phyloP scores from a whole-genome alignment of 2,329 filamentous ascomycete species.

The Trichocomaceae sp. region DNA sequence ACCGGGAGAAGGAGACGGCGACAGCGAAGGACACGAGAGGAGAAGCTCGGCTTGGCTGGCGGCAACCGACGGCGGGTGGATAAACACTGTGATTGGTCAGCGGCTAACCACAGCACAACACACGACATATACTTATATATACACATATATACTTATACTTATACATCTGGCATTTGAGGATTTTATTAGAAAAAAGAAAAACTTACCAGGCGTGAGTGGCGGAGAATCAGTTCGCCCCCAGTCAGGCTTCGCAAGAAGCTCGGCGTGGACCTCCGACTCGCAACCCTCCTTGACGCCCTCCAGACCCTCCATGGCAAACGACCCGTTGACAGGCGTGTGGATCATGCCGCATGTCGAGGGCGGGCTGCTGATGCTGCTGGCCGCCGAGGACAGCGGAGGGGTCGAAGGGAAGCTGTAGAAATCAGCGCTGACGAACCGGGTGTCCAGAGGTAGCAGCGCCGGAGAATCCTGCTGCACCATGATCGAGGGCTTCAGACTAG shows the following conservation, averaged over 20 bases:
- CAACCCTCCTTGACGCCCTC: conserved; percentile 64
- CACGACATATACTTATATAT: conserved; percentile 9
- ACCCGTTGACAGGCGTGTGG: conserved; percentile 74
- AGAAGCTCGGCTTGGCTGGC: conserved; percentile 63
- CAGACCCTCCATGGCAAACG: conserved; percentile 66
- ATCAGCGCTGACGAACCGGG: conserved; percentile 59
- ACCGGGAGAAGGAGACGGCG: conserved; percentile 76
- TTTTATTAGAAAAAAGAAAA: conserved; percentile 7
- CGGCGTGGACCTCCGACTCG: conserved; percentile 62
- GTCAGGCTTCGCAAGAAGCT: conserved; percentile 66
- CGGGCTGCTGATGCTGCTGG: conserved; percentile 81
- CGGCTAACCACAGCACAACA: background rate
- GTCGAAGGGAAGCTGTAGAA: conserved; percentile 73
- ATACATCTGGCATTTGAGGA: background rate
- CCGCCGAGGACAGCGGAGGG: conserved; percentile 76
- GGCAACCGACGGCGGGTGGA: conserved; percentile 61
- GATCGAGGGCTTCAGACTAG: conserved; percentile 70
- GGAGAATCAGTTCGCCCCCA: conserved; percentile 75
- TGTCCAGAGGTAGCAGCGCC: conserved; percentile 60
- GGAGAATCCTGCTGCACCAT: conserved; percentile 54
- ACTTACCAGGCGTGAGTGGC: conserved; percentile 85
- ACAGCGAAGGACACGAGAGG: conserved; percentile 71
- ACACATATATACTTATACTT: background rate
- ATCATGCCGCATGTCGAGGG: conserved; percentile 66
- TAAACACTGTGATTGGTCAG: conserved; percentile 50